These are phyloP conservation scores for Yarrowia hollandica DNA, from an alignment of 805 yeast species.

Conservation along the genomic window DNA sequence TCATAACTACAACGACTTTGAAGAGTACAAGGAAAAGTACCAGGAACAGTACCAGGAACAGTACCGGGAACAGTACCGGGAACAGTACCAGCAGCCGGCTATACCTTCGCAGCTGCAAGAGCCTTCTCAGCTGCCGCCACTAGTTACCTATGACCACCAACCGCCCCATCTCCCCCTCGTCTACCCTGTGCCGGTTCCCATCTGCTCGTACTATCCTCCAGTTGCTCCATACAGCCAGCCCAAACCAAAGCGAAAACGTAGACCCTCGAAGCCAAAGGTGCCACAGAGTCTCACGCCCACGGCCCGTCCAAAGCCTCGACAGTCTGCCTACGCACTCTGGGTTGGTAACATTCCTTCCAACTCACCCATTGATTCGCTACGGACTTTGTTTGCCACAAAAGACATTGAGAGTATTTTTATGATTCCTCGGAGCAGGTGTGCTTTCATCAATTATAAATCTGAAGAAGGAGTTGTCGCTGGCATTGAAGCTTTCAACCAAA, in stretches of 20 bases:
- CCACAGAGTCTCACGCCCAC: not conserved
- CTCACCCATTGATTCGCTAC: conserved; percentile 42
- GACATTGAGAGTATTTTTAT: conserved; percentile 44
- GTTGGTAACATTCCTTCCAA: conserved; percentile 47
- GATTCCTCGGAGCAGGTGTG: conserved; percentile 46
- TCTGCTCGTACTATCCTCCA: conserved; percentile 33
- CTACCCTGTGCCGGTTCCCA: conserved; percentile 21
- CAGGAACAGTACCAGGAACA: too few relatives aligned
- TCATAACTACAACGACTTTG: not conserved
- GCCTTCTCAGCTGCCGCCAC: not conserved
- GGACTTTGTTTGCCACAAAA: conserved; percentile 43
- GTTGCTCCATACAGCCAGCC: conserved; percentile 39
- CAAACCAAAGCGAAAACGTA: conserved; percentile 13
- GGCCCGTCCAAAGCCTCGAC: conserved; percentile 8
- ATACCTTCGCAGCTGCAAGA: not conserved
- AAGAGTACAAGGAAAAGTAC: not conserved
- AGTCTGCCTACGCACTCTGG: conserved; percentile 45
- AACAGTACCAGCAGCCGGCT: conserved; percentile 1
- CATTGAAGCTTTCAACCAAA: conserved; percentile 35
- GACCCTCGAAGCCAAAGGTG: not conserved
- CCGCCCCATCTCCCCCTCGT: conserved; percentile 6
- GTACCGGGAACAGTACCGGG: not conserved
- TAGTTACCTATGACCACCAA: not conserved
- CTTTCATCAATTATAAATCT: conserved; percentile 44
- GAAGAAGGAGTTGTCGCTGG: conserved; percentile 41